phyloP scores from a whole-genome alignment of 108 stramenopile genomes.

The Cyclotella cryptica region DNA sequence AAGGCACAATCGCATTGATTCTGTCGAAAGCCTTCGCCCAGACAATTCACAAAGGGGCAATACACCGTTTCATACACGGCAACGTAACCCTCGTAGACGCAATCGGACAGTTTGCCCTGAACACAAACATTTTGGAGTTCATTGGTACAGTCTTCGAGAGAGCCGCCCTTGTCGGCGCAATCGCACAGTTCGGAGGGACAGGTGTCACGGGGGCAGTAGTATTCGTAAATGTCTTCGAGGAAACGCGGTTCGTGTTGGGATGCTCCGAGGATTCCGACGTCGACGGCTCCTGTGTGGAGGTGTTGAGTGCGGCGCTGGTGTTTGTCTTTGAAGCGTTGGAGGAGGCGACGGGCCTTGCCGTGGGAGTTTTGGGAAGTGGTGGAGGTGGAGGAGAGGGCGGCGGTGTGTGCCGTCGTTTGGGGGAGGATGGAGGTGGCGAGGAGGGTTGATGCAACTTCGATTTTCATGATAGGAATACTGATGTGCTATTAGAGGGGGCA shows the following conservation, averaged over 20 bases:
- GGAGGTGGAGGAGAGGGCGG: slow-evolving; percentile 2
- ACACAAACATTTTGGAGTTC: slow-evolving; percentile 47
- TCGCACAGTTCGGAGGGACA: slow-evolving; percentile 52
- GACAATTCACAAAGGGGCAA: slow-evolving; percentile 44
- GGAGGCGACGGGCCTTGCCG: slow-evolving; percentile 9
- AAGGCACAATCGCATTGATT: slow-evolving; percentile 57
- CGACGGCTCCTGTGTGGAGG: neutral
- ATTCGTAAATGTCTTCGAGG: slow-evolving; percentile 36
- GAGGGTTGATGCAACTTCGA: slow-evolving; percentile 20
- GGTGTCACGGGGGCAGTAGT: slow-evolving; percentile 50
- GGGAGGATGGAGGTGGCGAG: slow-evolving; percentile 19
- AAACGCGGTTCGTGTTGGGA: slow-evolving; percentile 30
- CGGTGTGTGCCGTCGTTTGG: neutral
- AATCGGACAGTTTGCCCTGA: slow-evolving; percentile 36
- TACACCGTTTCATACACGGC: slow-evolving; percentile 43
- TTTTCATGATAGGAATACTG: slow-evolving; percentile 11
- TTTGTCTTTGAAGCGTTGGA: slow-evolving; percentile 20
- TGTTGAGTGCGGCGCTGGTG: neutral
- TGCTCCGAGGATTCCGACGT: slow-evolving; percentile 33
- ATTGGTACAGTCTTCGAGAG: slow-evolving; percentile 42
- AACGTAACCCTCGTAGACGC: slow-evolving; percentile 47
- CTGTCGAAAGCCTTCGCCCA: slow-evolving; percentile 43
- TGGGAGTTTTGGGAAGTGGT: neutral
- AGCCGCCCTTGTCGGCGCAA: slow-evolving; percentile 49
- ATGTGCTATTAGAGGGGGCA: neutral